Evolutionary conservation across 2,329 filamentous ascomycete genomes (phyloP).

Genomic region (Didymella pomorum): DNA sequence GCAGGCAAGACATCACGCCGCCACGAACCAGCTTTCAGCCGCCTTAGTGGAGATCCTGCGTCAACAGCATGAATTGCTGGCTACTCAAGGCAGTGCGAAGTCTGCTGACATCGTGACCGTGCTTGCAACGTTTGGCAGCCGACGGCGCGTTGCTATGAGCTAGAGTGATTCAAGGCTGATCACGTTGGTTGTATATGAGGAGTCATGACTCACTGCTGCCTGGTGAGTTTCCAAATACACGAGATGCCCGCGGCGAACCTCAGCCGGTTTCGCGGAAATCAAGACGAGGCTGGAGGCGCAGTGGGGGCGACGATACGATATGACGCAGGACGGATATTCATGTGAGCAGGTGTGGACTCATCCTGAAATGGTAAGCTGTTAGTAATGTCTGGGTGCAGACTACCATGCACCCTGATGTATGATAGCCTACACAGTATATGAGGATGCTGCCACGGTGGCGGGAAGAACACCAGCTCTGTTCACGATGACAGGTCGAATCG

Average conservation of each 20-base stretch:
- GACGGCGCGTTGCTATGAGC: constrained; percentile 8
- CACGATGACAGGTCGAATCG: background rate
- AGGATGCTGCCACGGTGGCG: background rate
- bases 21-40: constrained; percentile 19
- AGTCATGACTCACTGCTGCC: constrained; percentile 25
- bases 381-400: background rate
- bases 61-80: constrained; percentile 32
- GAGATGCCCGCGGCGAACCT: background rate
- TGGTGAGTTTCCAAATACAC: constrained; percentile 14
- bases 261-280: background rate
- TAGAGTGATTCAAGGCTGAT: constrained; percentile 18
- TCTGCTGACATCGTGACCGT: constrained; percentile 43
- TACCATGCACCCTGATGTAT: background rate
- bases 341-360: background rate
- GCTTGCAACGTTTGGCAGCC: constrained; percentile 15
- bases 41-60: constrained; percentile 25
- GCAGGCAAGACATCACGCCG: constrained; percentile 29
- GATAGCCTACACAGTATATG: background rate
- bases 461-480: background rate
- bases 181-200: constrained; percentile 7
- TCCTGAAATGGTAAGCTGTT: background rate
- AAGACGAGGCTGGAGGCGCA: constrained; percentile 2
- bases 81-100: constrained; percentile 26
- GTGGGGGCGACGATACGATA: constrained; percentile 10
- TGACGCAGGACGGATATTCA: constrained; percentile 4